These are phyloP conservation scores for Axilococcus clingmanii DNA, from an alignment of 139 green algal species.

Conservation along the genomic window DNA sequence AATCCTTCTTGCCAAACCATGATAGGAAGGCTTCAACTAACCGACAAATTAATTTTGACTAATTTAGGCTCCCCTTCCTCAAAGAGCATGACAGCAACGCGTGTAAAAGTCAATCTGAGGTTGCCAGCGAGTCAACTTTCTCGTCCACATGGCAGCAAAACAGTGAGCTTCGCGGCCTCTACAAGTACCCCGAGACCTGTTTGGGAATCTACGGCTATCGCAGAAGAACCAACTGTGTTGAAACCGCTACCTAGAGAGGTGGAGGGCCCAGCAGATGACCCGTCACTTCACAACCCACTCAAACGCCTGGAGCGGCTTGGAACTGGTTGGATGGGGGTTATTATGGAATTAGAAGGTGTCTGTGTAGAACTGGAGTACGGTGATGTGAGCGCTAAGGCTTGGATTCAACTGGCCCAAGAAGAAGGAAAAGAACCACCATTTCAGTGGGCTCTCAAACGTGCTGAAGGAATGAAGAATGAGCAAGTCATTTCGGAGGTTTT, in stretches of 20 bases:
- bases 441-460: constrained; percentile 49
- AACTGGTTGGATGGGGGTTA: constrained; percentile 83
- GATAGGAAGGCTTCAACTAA: too few species aligned
- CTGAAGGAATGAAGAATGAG: constrained; percentile 81
- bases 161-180: neutral
- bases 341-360: constrained; percentile 83
- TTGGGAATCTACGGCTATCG: neutral
- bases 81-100: too few species aligned
- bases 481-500: constrained; percentile 81
- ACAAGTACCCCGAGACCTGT: neutral
- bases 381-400: constrained; percentile 37
- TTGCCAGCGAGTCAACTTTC: too few species aligned
- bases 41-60: too few species aligned
- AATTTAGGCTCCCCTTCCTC: too few species aligned
- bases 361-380: constrained; percentile 30
- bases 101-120: too few species aligned
- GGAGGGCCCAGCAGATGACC: constrained; percentile 7
- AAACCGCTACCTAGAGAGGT: constrained; percentile 7
- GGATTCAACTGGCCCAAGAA: constrained; percentile 70
- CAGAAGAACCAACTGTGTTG: neutral
- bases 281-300: constrained; percentile 20
- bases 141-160: neutral
- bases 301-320: constrained; percentile 54
- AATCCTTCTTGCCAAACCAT: too few species aligned
- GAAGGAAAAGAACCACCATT: constrained; percentile 64